Conservation (phyloP, 306 rosid genomes). For the Cercis canadensis region DNA sequence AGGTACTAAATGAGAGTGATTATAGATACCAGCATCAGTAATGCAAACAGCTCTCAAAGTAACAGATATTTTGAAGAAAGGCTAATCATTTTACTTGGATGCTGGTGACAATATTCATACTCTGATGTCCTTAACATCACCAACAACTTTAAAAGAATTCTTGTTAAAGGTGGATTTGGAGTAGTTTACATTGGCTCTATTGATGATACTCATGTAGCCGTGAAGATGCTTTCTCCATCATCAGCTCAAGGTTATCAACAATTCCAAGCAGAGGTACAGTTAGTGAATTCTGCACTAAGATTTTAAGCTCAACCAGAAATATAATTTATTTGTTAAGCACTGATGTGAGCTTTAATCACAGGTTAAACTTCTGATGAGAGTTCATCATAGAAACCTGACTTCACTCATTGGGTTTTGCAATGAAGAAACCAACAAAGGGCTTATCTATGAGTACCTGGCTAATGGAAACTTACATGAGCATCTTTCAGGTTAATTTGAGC, state of each 20-base stretch:
- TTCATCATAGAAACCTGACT: conserved; percentile 49
- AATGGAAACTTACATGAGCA: conserved; percentile 18
- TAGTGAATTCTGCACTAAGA: background rate
- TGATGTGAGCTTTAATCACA: too few species aligned
- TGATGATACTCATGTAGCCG: conserved; percentile 50
- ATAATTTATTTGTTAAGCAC: too few species aligned
- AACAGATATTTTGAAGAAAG: too few species aligned
- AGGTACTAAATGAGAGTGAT: too few species aligned
- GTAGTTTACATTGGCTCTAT: conserved; percentile 46
- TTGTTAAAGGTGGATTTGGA: conserved; percentile 60
- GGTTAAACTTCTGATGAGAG: conserved; percentile 17
- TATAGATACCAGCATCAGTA: too few species aligned
- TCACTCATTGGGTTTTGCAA: conserved; percentile 45
- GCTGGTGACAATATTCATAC: conserved; percentile 45
- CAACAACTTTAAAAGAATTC: conserved; percentile 42
- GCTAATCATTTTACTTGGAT: too few species aligned
- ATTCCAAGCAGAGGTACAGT: conserved; percentile 56
- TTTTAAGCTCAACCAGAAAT: too few species aligned
- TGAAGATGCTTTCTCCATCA: conserved; percentile 58
- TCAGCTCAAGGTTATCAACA: conserved; percentile 50
- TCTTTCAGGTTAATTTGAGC: too few species aligned
- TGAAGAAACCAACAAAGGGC: conserved; percentile 36
- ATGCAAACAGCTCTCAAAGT: too few species aligned
- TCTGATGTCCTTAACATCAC: conserved; percentile 46
- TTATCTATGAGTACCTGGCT: conserved; percentile 49